Conservation (phyloP, 2,329 filamentous ascomycete genomes). For the Bipolaris victoriae region DNA sequence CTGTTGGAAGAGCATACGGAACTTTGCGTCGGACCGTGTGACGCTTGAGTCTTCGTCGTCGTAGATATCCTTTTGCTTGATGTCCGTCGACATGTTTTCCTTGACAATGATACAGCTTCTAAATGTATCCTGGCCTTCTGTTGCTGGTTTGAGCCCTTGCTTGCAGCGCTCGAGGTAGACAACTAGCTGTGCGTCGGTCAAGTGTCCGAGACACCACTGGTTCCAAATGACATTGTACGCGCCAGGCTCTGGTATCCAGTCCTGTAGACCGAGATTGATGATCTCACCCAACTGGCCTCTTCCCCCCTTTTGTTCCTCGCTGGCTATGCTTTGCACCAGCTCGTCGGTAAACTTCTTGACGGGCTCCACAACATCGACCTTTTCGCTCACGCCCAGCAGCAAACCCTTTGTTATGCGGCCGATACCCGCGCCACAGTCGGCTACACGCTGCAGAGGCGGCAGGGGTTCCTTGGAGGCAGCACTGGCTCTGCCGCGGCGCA, state of each 20-base stretch:
- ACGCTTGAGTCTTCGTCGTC: conserved; percentile 79
- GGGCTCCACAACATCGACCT: conserved; percentile 85
- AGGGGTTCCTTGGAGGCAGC: conserved; percentile 25
- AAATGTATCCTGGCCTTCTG: conserved; percentile 41
- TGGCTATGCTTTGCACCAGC: conserved; percentile 50
- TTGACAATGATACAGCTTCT: conserved; percentile 72
- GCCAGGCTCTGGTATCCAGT: conserved; percentile 61
- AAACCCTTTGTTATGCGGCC: conserved; percentile 82
- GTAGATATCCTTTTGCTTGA: conserved; percentile 67
- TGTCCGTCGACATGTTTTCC: conserved; percentile 73
- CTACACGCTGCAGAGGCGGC: conserved; percentile 51
- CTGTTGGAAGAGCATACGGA: conserved; percentile 69
- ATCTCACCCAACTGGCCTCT: conserved; percentile 65
- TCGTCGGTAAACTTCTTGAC: conserved; percentile 77
- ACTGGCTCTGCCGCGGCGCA: conserved; percentile 51
- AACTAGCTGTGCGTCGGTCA: conserved; percentile 75
- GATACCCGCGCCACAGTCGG: conserved; percentile 73
- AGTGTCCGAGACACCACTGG: conserved; percentile 87
- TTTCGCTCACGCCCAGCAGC: conserved; percentile 70
- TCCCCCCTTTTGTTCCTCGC: conserved; percentile 24
- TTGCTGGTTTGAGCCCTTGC: conserved; percentile 49
- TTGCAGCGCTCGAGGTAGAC: conserved; percentile 69
- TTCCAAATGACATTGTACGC: conserved; percentile 84
- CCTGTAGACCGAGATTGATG: conserved; percentile 75
- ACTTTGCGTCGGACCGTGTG: conserved; percentile 76